These are phyloP conservation scores for Filobasidium floriforme DNA, from an alignment of 768 basidiomycete genomes.

Conservation along the genomic window DNA sequence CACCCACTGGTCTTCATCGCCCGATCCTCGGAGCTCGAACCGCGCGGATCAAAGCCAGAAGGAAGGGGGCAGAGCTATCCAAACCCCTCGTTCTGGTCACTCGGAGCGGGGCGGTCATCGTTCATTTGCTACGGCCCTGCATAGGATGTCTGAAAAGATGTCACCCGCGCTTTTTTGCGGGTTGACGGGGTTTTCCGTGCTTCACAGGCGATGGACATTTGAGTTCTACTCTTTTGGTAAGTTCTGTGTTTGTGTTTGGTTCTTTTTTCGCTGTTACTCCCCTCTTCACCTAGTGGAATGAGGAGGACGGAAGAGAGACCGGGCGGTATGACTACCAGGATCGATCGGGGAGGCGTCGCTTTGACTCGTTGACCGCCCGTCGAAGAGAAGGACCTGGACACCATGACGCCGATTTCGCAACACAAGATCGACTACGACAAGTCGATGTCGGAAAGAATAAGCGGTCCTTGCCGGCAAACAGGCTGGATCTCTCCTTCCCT, in stretches of 20 bases:
- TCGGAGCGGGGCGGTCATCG: constrained; percentile 21
- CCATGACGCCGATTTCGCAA: too few relatives aligned
- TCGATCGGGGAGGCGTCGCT: too few relatives aligned
- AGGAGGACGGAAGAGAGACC: too few relatives aligned
- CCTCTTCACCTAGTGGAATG: background rate
- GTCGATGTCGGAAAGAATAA: too few relatives aligned
- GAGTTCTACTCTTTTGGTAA: constrained; percentile 7
- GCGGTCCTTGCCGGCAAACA: too few relatives aligned
- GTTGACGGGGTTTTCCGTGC: constrained; percentile 29
- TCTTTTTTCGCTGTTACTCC: background rate
- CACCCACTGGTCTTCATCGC: too few relatives aligned
- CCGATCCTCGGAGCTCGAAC: too few relatives aligned
- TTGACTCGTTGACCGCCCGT: too few relatives aligned
- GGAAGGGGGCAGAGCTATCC: constrained; percentile 7
- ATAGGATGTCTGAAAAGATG: background rate
- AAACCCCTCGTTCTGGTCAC: constrained; percentile 9
- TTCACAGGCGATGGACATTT: constrained; percentile 45
- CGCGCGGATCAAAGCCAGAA: constrained; percentile 1
- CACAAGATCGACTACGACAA: too few relatives aligned
- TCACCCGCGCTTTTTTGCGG: background rate
- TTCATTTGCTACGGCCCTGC: constrained; percentile 43
- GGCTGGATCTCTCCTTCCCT: too few relatives aligned
- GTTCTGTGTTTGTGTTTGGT: background rate
- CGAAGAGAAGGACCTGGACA: too few relatives aligned
- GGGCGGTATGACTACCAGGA: too few relatives aligned